Base-by-base conservation (phyloP, 2,329 filamentous ascomycete species). In the Chaetomium strumarium region DNA sequence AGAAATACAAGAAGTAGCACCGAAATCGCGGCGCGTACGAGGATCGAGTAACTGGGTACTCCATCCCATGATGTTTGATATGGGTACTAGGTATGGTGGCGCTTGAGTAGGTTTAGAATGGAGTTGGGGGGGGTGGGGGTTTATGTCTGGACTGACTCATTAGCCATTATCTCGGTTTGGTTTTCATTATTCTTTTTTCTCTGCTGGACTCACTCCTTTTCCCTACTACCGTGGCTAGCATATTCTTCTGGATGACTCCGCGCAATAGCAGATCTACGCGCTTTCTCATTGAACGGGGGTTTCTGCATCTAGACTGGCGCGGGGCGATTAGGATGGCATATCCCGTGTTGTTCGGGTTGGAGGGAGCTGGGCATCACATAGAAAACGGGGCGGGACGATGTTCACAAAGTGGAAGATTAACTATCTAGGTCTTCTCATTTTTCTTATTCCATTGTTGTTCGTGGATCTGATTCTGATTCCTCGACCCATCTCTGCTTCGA, bases 1-100 rank as follows among this genome's bases (percentile, higher is more conserved):
- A 77, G 74, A 77, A 77, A 75, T 77, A 77, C 63, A 77, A 76
- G 64, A 70, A 65, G 51, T 74, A 59, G 33, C 16, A 4, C 38
- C 5, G 5, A 5, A 10, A 11, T 5, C 12, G 33, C 12, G 33
- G 33, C 12, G 33, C 14, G 11, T 11, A 11, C 33, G 33, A 34
- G 9, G 12, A 10, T 12, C 10, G 33, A 34, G 24, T 24, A 24
- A 24, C 14, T 5, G 33, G 33, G 33, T 34, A 34, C 14, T 34
- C 12, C n/a, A n/a, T n/a, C n/a, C 4, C 7, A 24, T 24, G 24
- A 24, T 24, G 4, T 24, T 24, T 24, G 24, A n/a, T n/a, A n/a
- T 24, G 4, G 24, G 24, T 24, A 24, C 24, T 24, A 24, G 24
- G 24, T 7, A 24, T 24, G 24, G 24, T 24, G 24, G 24, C 24